Evolutionary conservation across 78 protist species (phyloP).

Genomic region (Dictyostelium capitatum): DNA sequence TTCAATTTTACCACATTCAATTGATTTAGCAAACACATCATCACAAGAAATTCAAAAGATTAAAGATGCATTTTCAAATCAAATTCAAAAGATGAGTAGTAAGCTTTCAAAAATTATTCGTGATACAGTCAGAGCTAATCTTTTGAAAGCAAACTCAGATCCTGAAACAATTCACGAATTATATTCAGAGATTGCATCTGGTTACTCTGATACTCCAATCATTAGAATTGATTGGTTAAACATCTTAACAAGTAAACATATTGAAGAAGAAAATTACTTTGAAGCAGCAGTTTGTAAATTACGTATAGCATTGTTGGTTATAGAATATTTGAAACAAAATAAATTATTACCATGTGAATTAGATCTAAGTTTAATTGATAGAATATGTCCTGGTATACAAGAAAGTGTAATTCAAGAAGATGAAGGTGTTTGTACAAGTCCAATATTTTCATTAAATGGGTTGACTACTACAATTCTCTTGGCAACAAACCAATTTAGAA

Average conservation of each 20-base stretch:
- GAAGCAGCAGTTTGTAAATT: conserved; percentile 57
- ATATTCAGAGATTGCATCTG: conserved; percentile 61
- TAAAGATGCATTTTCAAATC: background rate
- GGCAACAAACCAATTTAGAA: conserved; percentile 42
- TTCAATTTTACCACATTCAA: background rate
- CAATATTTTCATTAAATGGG: conserved; percentile 34
- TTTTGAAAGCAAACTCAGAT: conserved; percentile 49
- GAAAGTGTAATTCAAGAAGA: conserved; percentile 67
- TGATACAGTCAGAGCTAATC: conserved; percentile 57
- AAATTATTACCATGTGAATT: conserved; percentile 33
- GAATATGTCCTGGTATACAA: conserved; percentile 12
- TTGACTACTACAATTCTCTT: background rate
- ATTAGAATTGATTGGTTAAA: conserved; percentile 77
- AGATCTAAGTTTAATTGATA: conserved; percentile 3
- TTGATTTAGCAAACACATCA: background rate
- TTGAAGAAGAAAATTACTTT: conserved; percentile 40
- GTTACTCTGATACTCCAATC: conserved; percentile 77
- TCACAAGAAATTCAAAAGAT: background rate
- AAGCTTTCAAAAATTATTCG: conserved; percentile 64
- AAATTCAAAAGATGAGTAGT: conserved; percentile 45
- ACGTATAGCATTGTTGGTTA: conserved; percentile 40
- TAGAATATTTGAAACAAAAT: conserved; percentile 38
- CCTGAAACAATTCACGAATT: conserved; percentile 81
- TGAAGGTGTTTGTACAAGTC: conserved; percentile 62
- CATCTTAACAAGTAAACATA: conserved; percentile 22